Evolutionary conservation across 345 rosid species (phyloP).

Genomic region (Boechera stricta): DNA sequence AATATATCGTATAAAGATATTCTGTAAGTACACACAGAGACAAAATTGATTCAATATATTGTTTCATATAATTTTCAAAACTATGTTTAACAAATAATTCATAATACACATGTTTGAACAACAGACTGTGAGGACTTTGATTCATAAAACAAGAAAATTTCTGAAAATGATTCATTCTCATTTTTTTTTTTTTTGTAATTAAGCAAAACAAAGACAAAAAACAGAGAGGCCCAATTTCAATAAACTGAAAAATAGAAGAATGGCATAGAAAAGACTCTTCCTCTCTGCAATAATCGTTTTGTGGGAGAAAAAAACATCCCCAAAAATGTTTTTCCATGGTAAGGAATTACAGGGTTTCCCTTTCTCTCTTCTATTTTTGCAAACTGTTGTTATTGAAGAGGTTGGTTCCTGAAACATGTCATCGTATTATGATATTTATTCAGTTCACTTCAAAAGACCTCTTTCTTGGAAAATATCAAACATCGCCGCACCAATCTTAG

Average conservation of each 20-base stretch:
- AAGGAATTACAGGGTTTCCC: conserved; percentile 3
- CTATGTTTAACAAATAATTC: no score
- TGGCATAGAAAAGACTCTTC: background rate
- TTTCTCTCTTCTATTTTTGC: conserved; percentile 11
- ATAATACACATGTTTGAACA: no score
- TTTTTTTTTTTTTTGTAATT: background rate
- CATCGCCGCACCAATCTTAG: conserved; percentile 86
- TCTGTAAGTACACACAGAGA: no score
- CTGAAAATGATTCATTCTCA: conserved; percentile 16
- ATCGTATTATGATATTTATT: background rate
- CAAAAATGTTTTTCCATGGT: conserved; percentile 5
- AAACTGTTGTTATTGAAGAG: conserved; percentile 24
- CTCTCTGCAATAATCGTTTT: conserved; percentile 1
- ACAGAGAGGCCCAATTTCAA: background rate
- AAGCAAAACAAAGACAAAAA: background rate
- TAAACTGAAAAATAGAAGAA: background rate
- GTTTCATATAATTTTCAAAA: no score
- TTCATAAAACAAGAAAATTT: background rate
- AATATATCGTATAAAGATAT: no score
- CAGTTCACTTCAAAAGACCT: conserved; percentile 55
- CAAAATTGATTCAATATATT: no score
- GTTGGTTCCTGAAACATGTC: background rate
- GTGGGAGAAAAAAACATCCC: background rate
- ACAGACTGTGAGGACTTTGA: no score
- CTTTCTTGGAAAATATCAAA: conserved; percentile 77